Base-by-base conservation (phyloP, 768 basidiomycete species). In the Lentinula edodes region DNA sequence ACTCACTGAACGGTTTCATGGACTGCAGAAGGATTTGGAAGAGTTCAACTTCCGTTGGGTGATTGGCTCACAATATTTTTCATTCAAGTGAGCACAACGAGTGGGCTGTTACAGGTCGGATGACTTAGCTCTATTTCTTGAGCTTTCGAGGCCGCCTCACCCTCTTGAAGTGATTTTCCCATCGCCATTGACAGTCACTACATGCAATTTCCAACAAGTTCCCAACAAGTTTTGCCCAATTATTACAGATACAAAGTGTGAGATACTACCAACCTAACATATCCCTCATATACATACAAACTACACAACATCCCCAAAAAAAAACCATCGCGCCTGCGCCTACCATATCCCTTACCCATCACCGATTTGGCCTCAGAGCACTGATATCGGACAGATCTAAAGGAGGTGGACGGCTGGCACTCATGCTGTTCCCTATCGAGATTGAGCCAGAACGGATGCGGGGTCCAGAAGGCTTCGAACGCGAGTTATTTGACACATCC, bases 391-490 rank as follows among this genome's bases (percentile, higher is more conserved):
- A 66, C 60, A 73, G 57, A 50, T 73, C 74, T 34, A 71, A 58
- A 20, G 66, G 63, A 50, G 70, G 62, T 8, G 72, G 73, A 41
- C 68, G 67, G 51, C 65, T 41, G 67, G 64, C 15, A 70, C 69
- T 48, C 2, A 35, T 23, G 6, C n/a, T n/a, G 20, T 35, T 18
- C 20, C 38, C 67, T 62, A 35, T 71, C 71, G 35, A 53, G 62
- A 13, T 66, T 64, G 50, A 67, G 69, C 57, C 68, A 68, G 55
- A 76, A 36, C 41, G 34, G 18, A 43, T 52, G 20, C 59, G 73
- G 52, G 78, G 78, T 18, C 78, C 78, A 34, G 70, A 67, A 42
- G 78, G 78, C 41, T 73, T 70, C n/a, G 61, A 35, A 36, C 68
- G 62, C 39, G 69, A 63, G 18, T 48, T 18, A 68, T 58, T 6